These are phyloP conservation scores for Mycena crocata DNA, from an alignment of 768 basidiomycete species.

Conservation along the genomic window DNA sequence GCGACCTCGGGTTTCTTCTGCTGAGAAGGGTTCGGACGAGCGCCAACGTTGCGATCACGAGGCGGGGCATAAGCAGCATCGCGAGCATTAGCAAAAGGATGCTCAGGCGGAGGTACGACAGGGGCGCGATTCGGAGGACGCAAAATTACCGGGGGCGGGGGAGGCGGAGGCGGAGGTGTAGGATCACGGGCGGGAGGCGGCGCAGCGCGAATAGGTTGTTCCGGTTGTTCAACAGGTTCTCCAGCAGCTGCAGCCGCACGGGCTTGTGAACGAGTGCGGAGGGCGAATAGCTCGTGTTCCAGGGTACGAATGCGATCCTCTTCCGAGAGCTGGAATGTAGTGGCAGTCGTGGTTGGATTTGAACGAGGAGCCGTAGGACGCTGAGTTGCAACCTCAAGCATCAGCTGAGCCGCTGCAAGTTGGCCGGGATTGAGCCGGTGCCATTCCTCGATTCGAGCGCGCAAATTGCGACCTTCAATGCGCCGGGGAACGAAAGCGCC, in stretches of 20 bases:
- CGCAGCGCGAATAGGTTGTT: background rate
- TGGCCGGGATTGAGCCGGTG: slow-evolving; percentile 26
- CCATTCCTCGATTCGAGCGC: slow-evolving; percentile 23
- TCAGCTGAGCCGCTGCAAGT: slow-evolving; percentile 16
- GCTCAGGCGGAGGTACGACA: background rate
- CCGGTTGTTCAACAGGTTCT: background rate
- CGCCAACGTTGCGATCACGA: slow-evolving; percentile 21
- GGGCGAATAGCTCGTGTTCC: slow-evolving; percentile 17
- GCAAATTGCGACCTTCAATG: slow-evolving; percentile 18
- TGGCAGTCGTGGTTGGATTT: slow-evolving; percentile 22
- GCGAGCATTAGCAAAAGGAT: slow-evolving; percentile 17
- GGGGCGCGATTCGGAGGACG: too few species aligned
- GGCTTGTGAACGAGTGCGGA: background rate
- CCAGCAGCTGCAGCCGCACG: background rate
- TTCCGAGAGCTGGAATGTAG: slow-evolving; percentile 21
- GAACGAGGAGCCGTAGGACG: background rate
- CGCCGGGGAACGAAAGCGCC: slow-evolving; percentile 33
- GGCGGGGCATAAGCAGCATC: slow-evolving; percentile 34
- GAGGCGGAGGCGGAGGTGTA: too few species aligned
- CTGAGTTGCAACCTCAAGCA: slow-evolving; percentile 31
- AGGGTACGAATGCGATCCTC: too few species aligned
- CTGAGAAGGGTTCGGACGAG: slow-evolving; percentile 11
- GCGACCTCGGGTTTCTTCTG: too few species aligned
- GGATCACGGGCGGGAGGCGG: too few species aligned
- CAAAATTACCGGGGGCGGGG: too few species aligned